Evolutionary conservation across 2,329 filamentous ascomycete species (phyloP), one percentile per base, ranked within the genome.

Genomic region (Sclerotinia borealis): DNA sequence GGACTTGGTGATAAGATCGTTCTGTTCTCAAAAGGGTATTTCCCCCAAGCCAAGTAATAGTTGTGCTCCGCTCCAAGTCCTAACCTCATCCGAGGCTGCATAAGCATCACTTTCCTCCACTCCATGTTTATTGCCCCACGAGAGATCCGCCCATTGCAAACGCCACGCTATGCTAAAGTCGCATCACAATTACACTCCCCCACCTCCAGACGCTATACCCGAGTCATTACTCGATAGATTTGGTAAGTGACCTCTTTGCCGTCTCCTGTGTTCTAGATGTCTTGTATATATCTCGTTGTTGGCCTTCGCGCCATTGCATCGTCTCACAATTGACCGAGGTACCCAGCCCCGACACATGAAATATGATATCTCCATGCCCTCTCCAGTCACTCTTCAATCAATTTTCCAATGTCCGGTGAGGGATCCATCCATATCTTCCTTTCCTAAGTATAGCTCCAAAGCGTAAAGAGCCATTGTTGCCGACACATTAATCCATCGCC

Each of bases 401-500:
- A 88, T 89, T 80, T 98, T 98, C 93, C 93, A 98, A 76, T 98
- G 93, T 45, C 85, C 85, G 4, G 86, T 86, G 63, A 92, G 76
- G 36, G 84, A 81, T 37, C 84, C 82, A 71, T 96, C 91, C 55
- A 91, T 84, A 72, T 96, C 91, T 62, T 91, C 89, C 68, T 89
- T 89, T 27, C 92, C 91, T 13, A 98, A 83, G 72, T 93, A 93
- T 61, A 98, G 79, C 77, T 99, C 95, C 49, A 98, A 82, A 4
- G 92, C 89, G 74, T 99, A 99, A 19, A 98, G 78, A 8, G 84
- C 83, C 89, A 98, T 96, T 0, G 93, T 97, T 56, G 88, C 86
- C 7, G 88, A 90, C 48, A 98, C 82, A 70, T 99, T 99, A 70
- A 95, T 84, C 95, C 95, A 98, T 61, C 93, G 84, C 91, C 92